These are phyloP conservation scores for Lachancea quebecensis DNA, from an alignment of 805 yeast species.

Conservation along the genomic window DNA sequence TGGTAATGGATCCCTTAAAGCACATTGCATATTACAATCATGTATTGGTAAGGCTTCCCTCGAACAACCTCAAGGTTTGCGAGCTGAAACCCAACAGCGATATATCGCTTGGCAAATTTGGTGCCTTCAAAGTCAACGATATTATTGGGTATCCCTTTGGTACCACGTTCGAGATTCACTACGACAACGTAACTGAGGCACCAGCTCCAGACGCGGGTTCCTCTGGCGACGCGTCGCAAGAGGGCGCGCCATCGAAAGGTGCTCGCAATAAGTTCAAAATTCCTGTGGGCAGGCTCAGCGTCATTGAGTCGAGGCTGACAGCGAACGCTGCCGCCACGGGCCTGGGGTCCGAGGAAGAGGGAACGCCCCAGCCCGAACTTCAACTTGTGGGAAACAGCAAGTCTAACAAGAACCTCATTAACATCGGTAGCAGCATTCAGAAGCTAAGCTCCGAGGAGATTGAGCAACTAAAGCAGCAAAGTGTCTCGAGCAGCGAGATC, in stretches of 20 bases:
- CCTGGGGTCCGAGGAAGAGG: slow-evolving; percentile 29
- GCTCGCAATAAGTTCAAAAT: slow-evolving; percentile 9
- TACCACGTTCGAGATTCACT: slow-evolving; percentile 77
- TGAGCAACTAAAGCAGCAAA: slow-evolving; percentile 69
- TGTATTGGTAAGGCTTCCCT: slow-evolving; percentile 71
- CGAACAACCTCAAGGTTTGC: slow-evolving; percentile 70
- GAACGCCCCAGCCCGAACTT: slow-evolving; percentile 30
- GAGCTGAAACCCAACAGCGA: slow-evolving; percentile 53
- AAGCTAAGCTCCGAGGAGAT: slow-evolving; percentile 72
- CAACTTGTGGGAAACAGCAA: slow-evolving; percentile 40
- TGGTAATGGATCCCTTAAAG: slow-evolving; percentile 22
- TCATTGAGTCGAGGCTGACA: slow-evolving; percentile 10
- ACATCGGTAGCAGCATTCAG: slow-evolving; percentile 67
- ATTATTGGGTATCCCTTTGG: slow-evolving; percentile 81
- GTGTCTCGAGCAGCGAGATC: slow-evolving; percentile 66
- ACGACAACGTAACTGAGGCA: slow-evolving; percentile 19
- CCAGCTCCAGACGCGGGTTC: slow-evolving; percentile 5
- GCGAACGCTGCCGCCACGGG: slow-evolving; percentile 7
- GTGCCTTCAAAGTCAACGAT: slow-evolving; percentile 67
- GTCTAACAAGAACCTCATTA: slow-evolving; percentile 56
- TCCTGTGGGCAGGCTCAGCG: slow-evolving; percentile 23
- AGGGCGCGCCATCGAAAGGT: background rate
- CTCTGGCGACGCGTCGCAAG: slow-evolving; percentile 5
- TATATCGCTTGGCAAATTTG: slow-evolving; percentile 84
- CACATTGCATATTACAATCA: slow-evolving; percentile 26